phyloP scores from a whole-genome alignment of 2,329 filamentous ascomycete genomes.

The Penicillium decumbens region DNA sequence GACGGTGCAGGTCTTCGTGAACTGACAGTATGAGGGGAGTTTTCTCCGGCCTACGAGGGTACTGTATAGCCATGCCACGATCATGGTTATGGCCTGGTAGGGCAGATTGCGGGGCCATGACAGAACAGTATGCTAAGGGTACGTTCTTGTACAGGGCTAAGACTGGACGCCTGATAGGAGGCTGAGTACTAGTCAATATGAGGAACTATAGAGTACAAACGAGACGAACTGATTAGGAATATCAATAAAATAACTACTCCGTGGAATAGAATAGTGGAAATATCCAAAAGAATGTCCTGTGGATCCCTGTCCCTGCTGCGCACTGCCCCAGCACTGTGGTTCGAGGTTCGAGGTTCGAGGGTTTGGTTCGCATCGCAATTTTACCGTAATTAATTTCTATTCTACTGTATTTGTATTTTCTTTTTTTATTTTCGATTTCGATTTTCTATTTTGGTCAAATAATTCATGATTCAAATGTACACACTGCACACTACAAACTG shows the following conservation, averaged over 20 bases:
- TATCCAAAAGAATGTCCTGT: background rate
- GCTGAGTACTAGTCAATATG: background rate
- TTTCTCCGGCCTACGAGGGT: background rate
- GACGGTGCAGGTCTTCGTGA: background rate
- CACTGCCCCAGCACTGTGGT: conserved; percentile 11
- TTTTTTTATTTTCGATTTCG: conserved; percentile 7
- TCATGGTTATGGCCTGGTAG: conserved; percentile 1
- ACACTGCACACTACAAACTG: background rate
- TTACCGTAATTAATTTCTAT: conserved; percentile 9
- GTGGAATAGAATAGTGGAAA: too few species aligned
- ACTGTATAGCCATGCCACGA: background rate
- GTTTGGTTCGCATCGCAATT: background rate
- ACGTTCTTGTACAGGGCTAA: background rate
- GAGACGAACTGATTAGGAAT: background rate
- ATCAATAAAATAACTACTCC: too few species aligned
- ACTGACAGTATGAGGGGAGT: background rate
- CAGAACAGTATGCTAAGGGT: background rate
- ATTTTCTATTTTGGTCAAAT: conserved; percentile 2
- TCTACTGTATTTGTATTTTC: conserved; percentile 1
- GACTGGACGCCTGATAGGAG: background rate
- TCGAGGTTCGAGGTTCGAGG: background rate
- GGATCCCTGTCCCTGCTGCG: conserved; percentile 5
- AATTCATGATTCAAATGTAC: background rate
- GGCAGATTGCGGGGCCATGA: background rate
- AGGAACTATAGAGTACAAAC: background rate